A percentile compares a stretch with the other conserved stretches of the same genome.
These are phyloP conservation scores for Verruconis gallopava DNA, from an alignment of 2,329 filamentous ascomycete genomes.

Conservation along the genomic window DNA sequence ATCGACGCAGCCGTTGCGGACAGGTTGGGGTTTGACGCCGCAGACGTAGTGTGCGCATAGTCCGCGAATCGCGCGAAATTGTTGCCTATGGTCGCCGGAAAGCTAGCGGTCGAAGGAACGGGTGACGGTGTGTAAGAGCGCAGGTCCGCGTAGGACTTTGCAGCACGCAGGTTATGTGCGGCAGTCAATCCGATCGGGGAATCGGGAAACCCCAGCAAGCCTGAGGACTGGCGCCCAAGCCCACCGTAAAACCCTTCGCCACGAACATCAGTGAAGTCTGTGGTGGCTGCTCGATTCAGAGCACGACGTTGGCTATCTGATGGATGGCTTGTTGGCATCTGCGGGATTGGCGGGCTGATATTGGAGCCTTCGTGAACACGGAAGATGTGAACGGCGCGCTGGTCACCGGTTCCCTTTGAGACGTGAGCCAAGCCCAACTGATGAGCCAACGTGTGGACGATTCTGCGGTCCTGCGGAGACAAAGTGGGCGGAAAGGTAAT, in stretches of 20 bases:
- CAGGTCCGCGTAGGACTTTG: constrained; percentile 93
- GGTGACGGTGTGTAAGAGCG: constrained; percentile 92
- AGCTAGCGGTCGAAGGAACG: constrained; percentile 78
- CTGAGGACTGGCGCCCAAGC: constrained; percentile 66
- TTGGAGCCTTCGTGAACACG: constrained; percentile 49
- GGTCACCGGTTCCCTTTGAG: constrained; percentile 77
- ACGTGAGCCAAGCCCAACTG: constrained; percentile 86
- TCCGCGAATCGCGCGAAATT: constrained; percentile 51
- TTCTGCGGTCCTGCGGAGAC: constrained; percentile 71
- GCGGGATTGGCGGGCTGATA: constrained; percentile 49
- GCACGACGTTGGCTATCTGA: constrained; percentile 69
- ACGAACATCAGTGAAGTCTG: constrained; percentile 79
- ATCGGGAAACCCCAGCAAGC: constrained; percentile 68
- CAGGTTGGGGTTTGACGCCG: constrained; percentile 53
- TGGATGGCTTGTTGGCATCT: constrained; percentile 50
- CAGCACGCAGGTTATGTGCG: constrained; percentile 70
- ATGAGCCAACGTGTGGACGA: constrained; percentile 87
- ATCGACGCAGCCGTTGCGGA: constrained; percentile 43
- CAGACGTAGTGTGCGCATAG: constrained; percentile 41
- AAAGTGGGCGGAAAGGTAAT: constrained; percentile 73
- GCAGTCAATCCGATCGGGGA: constrained; percentile 56
- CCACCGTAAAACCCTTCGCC: constrained; percentile 63
- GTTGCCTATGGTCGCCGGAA: constrained; percentile 53
- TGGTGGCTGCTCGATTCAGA: constrained; percentile 88
- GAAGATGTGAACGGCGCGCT: constrained; percentile 82